These are phyloP conservation scores for Dendrocalamus latiflorus DNA, from an alignment of 202 grass and related monocot species.

Conservation along the genomic window DNA sequence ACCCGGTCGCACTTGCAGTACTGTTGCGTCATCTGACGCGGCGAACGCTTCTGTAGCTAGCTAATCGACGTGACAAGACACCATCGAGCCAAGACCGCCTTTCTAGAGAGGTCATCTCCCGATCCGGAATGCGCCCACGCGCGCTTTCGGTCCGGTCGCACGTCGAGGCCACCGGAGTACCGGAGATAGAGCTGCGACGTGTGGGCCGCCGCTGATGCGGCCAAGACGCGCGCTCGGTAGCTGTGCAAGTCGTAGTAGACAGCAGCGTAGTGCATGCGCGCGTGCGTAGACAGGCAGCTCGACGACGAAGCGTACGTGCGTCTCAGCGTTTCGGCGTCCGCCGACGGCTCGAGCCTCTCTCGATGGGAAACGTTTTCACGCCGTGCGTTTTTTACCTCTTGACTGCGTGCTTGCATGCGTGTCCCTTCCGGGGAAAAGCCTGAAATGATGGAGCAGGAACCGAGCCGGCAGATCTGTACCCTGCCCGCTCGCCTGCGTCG, in stretches of 20 bases:
- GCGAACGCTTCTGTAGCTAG: neutral
- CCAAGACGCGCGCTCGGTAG: neutral
- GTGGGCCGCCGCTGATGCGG: constrained; percentile 2
- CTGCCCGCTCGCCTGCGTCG: neutral
- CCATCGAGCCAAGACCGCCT: neutral
- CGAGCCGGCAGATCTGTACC: constrained; percentile 10
- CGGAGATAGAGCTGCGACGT: neutral
- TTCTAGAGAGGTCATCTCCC: neutral
- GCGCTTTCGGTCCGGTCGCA: constrained; percentile 21
- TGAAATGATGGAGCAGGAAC: neutral
- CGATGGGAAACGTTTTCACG: neutral
- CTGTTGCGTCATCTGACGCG: neutral
- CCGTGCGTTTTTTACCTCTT: neutral
- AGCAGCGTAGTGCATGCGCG: too few species aligned
- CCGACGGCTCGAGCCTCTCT: neutral
- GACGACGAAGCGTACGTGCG: neutral
- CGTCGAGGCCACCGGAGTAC: neutral
- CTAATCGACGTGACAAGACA: neutral
- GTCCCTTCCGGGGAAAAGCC: constrained; percentile 9
- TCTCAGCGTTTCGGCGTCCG: neutral
- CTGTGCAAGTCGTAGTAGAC: too few species aligned
- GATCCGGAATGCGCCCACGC: constrained; percentile 27
- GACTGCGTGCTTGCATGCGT: neutral
- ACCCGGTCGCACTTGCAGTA: too few species aligned
- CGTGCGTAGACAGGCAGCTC: too few species aligned